These are phyloP conservation scores for Trichophyton benhamiae DNA, from an alignment of 2,329 filamentous ascomycete genomes.

Conservation along the genomic window DNA sequence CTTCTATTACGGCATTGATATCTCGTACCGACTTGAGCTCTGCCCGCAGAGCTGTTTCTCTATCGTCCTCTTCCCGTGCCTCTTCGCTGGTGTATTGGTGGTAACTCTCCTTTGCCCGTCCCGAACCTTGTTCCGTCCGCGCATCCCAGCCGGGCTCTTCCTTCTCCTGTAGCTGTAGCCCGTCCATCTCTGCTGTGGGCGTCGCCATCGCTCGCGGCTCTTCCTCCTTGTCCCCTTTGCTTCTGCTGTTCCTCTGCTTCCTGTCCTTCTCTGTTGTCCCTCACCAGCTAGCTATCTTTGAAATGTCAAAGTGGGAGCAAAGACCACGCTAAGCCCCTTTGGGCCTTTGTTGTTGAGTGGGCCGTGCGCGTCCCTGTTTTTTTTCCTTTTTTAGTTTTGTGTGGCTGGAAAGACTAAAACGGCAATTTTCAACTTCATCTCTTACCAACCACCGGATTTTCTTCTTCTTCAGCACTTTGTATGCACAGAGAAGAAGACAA, in stretches of 20 bases:
- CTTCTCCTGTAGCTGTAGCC: slow-evolving; percentile 8
- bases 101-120: slow-evolving; percentile 10
- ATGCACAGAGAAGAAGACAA: background rate
- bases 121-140: slow-evolving; percentile 4
- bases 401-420: background rate
- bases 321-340: background rate
- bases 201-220: slow-evolving; percentile 7
- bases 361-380: background rate
- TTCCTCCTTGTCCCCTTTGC: too few species aligned
- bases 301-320: background rate
- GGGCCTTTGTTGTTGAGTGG: background rate
- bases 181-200: slow-evolving; percentile 11
- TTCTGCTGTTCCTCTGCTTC: background rate
- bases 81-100: slow-evolving; percentile 16
- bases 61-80: slow-evolving; percentile 37
- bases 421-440: background rate
- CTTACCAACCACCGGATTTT: background rate
- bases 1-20: slow-evolving; percentile 78
- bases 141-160: slow-evolving; percentile 8
- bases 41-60: slow-evolving; percentile 60
- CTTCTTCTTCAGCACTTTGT: background rate
- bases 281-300: background rate
- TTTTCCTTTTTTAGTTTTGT: background rate
- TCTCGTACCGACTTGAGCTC: slow-evolving; percentile 74
- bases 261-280: background rate